These are phyloP conservation scores for Phytopythium montanum DNA, from an alignment of 352 stramenopile species.

Conservation along the genomic window DNA sequence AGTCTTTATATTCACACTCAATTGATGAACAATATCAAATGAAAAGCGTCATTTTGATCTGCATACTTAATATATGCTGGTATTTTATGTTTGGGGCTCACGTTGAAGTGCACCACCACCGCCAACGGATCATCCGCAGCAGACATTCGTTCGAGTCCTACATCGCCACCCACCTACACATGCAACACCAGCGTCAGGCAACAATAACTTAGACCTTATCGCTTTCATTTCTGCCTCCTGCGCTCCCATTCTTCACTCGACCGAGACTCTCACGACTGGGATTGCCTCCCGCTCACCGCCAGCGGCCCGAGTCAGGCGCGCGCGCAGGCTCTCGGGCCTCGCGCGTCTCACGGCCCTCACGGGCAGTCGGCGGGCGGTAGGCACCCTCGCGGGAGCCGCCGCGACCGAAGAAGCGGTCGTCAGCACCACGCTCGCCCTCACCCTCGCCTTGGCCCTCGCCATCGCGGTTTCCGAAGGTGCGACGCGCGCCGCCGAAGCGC, in stretches of 20 bases:
- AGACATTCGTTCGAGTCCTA: not conserved
- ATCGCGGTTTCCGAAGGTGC: slow-evolving; percentile 22
- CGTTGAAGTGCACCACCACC: no score
- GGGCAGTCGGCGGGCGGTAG: slow-evolving; percentile 49
- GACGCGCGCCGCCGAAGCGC: slow-evolving; percentile 8
- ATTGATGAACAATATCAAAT: no score
- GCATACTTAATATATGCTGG: no score
- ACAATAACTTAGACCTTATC: slow-evolving; percentile 3
- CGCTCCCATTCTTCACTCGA: no score
- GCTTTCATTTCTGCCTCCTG: slow-evolving; percentile 1
- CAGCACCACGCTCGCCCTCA: slow-evolving; percentile 20
- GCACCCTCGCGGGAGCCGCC: slow-evolving; percentile 36
- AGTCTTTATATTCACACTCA: no score
- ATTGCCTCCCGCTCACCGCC: slow-evolving; percentile 34
- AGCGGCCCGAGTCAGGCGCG: slow-evolving; percentile 59
- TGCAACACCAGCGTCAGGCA: not conserved
- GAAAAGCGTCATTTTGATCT: no score
- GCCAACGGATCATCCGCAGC: no score
- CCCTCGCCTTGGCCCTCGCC: no score
- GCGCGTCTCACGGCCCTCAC: slow-evolving; percentile 20
- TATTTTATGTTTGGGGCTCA: no score
- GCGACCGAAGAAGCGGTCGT: slow-evolving; percentile 50
- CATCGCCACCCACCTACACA: not conserved
- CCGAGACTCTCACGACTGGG: not conserved
- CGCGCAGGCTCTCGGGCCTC: slow-evolving; percentile 31